A percentile compares a stretch with the other conserved stretches of the same genome.
These are phyloP conservation scores for Emergomyces orientalis DNA, from an alignment of 2,329 filamentous ascomycete genomes.

Conservation along the genomic window DNA sequence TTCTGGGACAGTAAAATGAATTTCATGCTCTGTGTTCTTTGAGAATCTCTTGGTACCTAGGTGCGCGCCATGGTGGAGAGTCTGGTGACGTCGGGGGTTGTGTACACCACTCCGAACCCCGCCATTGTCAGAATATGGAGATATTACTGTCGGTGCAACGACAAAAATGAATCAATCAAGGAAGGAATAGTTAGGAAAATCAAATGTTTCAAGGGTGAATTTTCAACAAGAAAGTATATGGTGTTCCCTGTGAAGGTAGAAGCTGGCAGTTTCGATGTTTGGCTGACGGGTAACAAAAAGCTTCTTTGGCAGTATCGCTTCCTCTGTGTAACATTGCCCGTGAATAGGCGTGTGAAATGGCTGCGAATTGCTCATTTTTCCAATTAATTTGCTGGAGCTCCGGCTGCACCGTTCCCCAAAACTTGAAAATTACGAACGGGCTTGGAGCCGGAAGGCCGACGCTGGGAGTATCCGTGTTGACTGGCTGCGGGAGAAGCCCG, in stretches of 20 bases:
- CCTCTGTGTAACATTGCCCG: background rate
- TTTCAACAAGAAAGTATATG: background rate
- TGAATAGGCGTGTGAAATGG: background rate
- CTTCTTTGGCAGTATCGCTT: background rate
- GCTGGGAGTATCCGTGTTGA: background rate
- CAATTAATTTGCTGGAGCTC: background rate
- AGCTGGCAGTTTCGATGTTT: background rate
- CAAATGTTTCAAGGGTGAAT: background rate
- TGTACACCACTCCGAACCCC: background rate
- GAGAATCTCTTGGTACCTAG: background rate
- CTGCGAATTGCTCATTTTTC: background rate
- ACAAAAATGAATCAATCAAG: background rate
- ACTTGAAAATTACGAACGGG: background rate
- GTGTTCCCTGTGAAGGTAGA: background rate
- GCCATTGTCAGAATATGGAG: background rate
- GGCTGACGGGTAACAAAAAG: background rate
- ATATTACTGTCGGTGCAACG: background rate
- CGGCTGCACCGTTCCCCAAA: background rate
- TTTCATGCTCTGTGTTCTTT: background rate
- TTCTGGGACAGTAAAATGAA: background rate
- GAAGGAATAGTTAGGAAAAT: background rate
- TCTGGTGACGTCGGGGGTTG: background rate
- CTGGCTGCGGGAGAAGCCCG: constrained; percentile 1
- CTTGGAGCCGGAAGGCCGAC: background rate
- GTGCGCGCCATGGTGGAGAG: background rate